A percentile compares a stretch with the other conserved stretches of the same genome.
These are phyloP conservation scores for Cyclotella choctawhatcheeana DNA, from an alignment of 108 stramenopile species.

Conservation along the genomic window DNA sequence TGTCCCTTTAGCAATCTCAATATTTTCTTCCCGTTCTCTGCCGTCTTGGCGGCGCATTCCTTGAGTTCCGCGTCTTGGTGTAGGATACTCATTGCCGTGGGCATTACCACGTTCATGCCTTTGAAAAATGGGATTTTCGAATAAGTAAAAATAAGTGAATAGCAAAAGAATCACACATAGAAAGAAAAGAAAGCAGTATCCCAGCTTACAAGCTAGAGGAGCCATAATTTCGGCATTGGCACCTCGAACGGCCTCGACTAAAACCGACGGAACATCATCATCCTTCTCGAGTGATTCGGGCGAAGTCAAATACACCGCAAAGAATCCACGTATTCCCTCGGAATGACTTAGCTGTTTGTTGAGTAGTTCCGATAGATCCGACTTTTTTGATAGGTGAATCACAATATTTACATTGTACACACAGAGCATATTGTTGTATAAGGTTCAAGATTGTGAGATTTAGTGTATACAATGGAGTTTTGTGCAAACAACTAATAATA, in stretches of 20 bases:
- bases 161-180: too few species aligned
- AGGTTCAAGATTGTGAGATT: too few species aligned
- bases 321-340: constrained; percentile 81
- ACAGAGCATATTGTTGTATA: too few species aligned
- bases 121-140: too few species aligned
- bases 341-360: constrained; percentile 51
- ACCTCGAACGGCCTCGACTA: constrained; percentile 47
- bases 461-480: too few species aligned
- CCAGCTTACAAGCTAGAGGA: constrained; percentile 53
- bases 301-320: constrained; percentile 69
- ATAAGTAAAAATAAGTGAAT: too few species aligned
- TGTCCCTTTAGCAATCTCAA: constrained; percentile 34
- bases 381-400: constrained; percentile 5
- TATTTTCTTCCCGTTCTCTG: constrained; percentile 57
- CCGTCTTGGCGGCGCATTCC: constrained; percentile 56
- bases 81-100: constrained; percentile 74
- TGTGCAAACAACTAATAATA: too few species aligned
- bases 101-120: constrained; percentile 82
- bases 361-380: constrained; percentile 13
- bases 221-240: constrained; percentile 53
- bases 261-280: constrained; percentile 41
- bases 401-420: too few species aligned
- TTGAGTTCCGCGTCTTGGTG: constrained; percentile 59
- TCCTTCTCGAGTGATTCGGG: constrained; percentile 34
- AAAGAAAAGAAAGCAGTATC: neutral